phyloP scores from a whole-genome alignment of 2,329 filamentous ascomycete species.

The Lasiodiplodia hormozganensis region DNA sequence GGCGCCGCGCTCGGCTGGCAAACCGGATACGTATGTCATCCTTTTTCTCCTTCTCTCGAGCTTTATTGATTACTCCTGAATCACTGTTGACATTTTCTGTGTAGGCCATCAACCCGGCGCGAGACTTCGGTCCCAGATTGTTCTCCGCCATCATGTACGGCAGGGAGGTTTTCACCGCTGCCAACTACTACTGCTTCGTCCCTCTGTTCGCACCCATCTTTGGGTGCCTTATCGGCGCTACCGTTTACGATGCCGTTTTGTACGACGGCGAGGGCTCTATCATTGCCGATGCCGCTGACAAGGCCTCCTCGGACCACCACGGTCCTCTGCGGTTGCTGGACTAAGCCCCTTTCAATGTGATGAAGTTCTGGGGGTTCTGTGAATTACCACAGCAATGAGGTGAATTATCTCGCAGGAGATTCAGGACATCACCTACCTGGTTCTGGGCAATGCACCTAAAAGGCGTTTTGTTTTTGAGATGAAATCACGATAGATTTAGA shows the following conservation, averaged over 20 bases:
- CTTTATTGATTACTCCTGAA: background rate
- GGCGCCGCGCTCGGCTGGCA: slow-evolving; percentile 78
- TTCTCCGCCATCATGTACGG: slow-evolving; percentile 74
- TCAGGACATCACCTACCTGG: no score
- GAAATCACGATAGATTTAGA: no score
- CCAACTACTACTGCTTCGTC: slow-evolving; percentile 76
- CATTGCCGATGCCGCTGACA: slow-evolving; percentile 55
- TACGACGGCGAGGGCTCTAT: slow-evolving; percentile 73
- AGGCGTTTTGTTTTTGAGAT: no score
- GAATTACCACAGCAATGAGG: no score
- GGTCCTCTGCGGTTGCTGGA: slow-evolving; percentile 11
- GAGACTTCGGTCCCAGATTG: slow-evolving; percentile 74
- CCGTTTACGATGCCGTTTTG: slow-evolving; percentile 71
- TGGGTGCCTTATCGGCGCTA: slow-evolving; percentile 68
- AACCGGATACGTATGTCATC: slow-evolving; percentile 52
- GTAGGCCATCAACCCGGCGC: slow-evolving; percentile 76
- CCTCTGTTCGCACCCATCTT: slow-evolving; percentile 75
- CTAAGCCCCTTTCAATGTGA: background rate
- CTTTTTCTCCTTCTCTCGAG: no score
- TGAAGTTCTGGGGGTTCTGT: no score
- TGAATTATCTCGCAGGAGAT: no score
- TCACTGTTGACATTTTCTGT: slow-evolving; percentile 45
- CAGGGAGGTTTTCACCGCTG: slow-evolving; percentile 70
- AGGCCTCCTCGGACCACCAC: slow-evolving; percentile 7
- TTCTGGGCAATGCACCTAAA: no score